A percentile compares a stretch with the other conserved stretches of the same genome.
Conservation (phyloP, 805 yeast species). For the Barnettozyma populi region DNA sequence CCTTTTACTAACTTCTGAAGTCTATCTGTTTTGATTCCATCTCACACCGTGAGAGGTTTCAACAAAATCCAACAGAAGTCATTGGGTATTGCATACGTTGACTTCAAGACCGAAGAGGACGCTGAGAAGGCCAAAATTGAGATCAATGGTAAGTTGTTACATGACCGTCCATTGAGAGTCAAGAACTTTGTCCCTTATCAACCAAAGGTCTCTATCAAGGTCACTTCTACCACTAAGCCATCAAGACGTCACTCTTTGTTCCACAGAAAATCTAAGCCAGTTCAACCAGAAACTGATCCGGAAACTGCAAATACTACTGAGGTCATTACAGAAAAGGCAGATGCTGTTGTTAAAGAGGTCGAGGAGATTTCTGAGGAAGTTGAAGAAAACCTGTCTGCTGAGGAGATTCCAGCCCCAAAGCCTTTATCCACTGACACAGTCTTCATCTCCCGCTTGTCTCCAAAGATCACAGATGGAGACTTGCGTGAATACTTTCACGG, state of each 20-base stretch:
- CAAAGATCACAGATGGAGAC: constrained; percentile 37
- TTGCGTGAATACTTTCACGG: constrained; percentile 39
- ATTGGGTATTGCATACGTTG: constrained; percentile 76
- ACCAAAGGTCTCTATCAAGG: constrained; percentile 22
- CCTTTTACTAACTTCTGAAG: constrained; percentile 11
- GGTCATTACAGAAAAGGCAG: not conserved
- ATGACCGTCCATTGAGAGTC: constrained; percentile 35
- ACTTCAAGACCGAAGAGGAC: constrained; percentile 58
- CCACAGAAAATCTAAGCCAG: constrained; percentile 5
- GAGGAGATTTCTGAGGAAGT: not conserved
- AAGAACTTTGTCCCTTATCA: constrained; percentile 39
- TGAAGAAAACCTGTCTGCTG: not conserved
- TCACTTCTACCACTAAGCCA: constrained; percentile 5
- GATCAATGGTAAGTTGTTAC: constrained; percentile 55
- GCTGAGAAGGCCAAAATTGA: constrained; percentile 61
- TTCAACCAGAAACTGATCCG: not conserved
- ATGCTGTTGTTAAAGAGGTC: not conserved
- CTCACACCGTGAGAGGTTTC: constrained; percentile 44
- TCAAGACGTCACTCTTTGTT: constrained; percentile 12
- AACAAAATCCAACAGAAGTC: constrained; percentile 37
- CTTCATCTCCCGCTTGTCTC: constrained; percentile 37
- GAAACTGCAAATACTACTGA: constrained; percentile 1
- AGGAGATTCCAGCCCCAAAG: not conserved
- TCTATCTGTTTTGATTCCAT: constrained; percentile 45
- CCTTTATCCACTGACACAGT: constrained; percentile 39